Percentiles rank a stretch among this genome's conserved stretches.
Evolutionary conservation across 2,329 filamentous ascomycete genomes (phyloP).

Genomic region (Fusarium agapanthi): DNA sequence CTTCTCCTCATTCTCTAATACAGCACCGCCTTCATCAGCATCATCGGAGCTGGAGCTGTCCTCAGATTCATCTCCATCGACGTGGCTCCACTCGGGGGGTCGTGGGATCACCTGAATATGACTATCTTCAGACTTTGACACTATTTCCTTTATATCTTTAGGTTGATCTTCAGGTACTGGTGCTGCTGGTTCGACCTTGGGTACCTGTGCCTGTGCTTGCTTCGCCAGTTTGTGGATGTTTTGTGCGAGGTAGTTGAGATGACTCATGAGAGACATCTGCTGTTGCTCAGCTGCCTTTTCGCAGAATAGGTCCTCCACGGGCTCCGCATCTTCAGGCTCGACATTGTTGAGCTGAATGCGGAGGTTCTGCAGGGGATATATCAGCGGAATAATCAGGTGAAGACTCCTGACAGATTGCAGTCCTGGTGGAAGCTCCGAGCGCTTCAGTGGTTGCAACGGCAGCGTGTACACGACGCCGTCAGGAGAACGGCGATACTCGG

Average conservation of each 20-base stretch:
- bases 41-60: conserved; percentile 57
- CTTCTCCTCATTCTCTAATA: conserved; percentile 45
- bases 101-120: conserved; percentile 78
- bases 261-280: conserved; percentile 73
- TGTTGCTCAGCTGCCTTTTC: conserved; percentile 64
- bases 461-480: conserved; percentile 77
- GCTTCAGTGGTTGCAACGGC: conserved; percentile 72
- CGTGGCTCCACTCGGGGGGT: conserved; percentile 77
- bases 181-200: conserved; percentile 25
- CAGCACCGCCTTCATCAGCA: conserved; percentile 54
- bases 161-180: conserved; percentile 10
- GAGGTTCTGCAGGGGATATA: conserved; percentile 77
- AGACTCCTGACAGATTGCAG: conserved; percentile 71
- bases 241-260: conserved; percentile 77
- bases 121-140: conserved; percentile 53
- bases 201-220: conserved; percentile 59
- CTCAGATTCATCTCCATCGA: conserved; percentile 56
- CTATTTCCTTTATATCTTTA: not conserved
- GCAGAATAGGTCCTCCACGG: conserved; percentile 72
- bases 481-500: conserved; percentile 72
- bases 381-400: conserved; percentile 72
- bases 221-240: conserved; percentile 75
- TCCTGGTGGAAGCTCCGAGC: conserved; percentile 65
- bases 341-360: conserved; percentile 72
- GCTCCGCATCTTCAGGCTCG: conserved; percentile 66